Base-by-base conservation (phyloP, 805 yeast species). In the Isabelozyma heimii region DNA sequence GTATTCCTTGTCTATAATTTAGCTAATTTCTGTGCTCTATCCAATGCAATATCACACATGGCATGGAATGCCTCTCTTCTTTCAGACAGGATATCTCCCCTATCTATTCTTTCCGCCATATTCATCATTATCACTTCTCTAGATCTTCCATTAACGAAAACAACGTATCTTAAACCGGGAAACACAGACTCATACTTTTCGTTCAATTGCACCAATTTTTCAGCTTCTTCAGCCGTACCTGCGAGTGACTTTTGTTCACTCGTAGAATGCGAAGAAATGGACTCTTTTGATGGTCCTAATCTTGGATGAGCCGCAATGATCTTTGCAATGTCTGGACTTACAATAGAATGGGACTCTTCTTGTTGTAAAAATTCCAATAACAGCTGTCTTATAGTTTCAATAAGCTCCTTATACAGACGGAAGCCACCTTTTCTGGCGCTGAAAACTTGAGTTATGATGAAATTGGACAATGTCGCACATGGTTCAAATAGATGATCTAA, bases 221-320 rank as follows among this genome's bases (percentile, higher is more conserved):
- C 60, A 1, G 83, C 76, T 52, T 84, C 83, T 48, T 78, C 69
- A 27, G 72, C 77, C 8, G 77, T 61, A 4, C 73, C 75, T 0
- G 76, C 72, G 37, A 91, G 72, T 10, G 85, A 80, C 50, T 76
- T 79, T 63, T 91, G 97, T 65, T 91, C 97, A 4, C 69, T 63
- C 20, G 75, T 69, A 1, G 96, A 87, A 59, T 87, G 91, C 4
- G 66, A 71, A 7, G 89, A 85, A 28, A 89, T 72, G 42, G 57
- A 56, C 10, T 51, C 45, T 46, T 63, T 62, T 3, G 83, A 73
- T 3, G 87, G 88, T 0, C 97, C 97, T 14, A 91, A 71, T 48
- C 97, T 74, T 14, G 97, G 97, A 67, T 91, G 97, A 0, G 97
- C 96, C 0, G 89, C 84, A n/a, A 91, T 82, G 48, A 91, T 89